Evolutionary conservation across 805 yeast genomes (phyloP).

Genomic region (Candida mattraensis): DNA sequence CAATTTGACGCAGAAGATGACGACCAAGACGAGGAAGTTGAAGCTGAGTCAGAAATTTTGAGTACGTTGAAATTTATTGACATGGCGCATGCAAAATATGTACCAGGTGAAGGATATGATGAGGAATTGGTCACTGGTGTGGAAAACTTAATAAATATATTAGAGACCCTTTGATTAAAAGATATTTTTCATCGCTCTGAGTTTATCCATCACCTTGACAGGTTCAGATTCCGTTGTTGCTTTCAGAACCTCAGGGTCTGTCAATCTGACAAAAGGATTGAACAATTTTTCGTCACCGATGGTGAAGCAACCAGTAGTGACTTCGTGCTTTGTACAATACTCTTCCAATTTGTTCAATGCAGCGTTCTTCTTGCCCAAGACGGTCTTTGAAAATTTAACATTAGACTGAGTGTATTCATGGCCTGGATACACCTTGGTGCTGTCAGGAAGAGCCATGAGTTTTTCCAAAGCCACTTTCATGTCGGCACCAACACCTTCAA

Average conservation of each 20-base stretch:
- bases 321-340: constrained; percentile 55
- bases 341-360: constrained; percentile 56
- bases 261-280: constrained; percentile 87
- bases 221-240: constrained; percentile 54
- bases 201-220: constrained; percentile 63
- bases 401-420: constrained; percentile 92
- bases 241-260: constrained; percentile 59
- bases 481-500: constrained; percentile 83
- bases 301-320: constrained; percentile 85
- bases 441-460: constrained; percentile 61
- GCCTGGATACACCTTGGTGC: constrained; percentile 84
- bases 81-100: constrained; percentile 80
- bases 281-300: constrained; percentile 75
- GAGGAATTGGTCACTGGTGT: constrained; percentile 70
- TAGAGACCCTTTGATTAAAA: constrained; percentile 32
- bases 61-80: constrained; percentile 74
- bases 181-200: constrained; percentile 45
- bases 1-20: constrained; percentile 33
- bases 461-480: constrained; percentile 72
- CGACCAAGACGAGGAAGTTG: constrained; percentile 25
- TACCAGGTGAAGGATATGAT: constrained; percentile 67
- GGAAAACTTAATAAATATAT: constrained; percentile 51
- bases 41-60: constrained; percentile 37
- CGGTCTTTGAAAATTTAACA: constrained; percentile 70
- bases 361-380: constrained; percentile 45